Conservation (phyloP, 2,329 filamentous ascomycete species). For the Pseudogymnoascus sp. region DNA sequence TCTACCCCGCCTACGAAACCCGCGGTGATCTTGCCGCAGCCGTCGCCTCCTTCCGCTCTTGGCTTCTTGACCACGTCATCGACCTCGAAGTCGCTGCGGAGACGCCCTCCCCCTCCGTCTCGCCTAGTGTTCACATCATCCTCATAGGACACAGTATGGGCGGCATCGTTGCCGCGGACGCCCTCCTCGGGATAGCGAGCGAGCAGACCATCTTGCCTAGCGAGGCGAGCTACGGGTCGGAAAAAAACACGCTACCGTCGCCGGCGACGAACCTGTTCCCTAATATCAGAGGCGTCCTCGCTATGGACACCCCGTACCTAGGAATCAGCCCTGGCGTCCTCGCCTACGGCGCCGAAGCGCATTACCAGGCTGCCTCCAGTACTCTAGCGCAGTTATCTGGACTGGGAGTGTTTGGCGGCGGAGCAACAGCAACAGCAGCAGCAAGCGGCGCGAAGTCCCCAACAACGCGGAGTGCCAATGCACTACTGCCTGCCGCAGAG, state of each 20-base stretch:
- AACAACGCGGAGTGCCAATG: slow-evolving; percentile 18
- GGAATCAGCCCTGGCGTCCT: slow-evolving; percentile 74
- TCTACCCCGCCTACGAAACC: slow-evolving; percentile 81
- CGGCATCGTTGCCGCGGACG: slow-evolving; percentile 89
- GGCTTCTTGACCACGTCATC: slow-evolving; percentile 86
- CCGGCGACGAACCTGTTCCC: slow-evolving; percentile 69
- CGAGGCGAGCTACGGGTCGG: not conserved
- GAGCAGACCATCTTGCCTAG: not conserved
- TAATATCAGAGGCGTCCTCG: slow-evolving; percentile 79
- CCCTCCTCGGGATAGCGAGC: slow-evolving; percentile 57
- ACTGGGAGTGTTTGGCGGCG: slow-evolving; percentile 59
- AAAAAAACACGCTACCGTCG: slow-evolving; percentile 13
- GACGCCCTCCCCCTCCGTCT: slow-evolving; percentile 75
- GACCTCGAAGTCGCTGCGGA: slow-evolving; percentile 80
- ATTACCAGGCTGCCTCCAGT: slow-evolving; percentile 65
- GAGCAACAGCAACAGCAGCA: slow-evolving; percentile 30
- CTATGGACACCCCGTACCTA: slow-evolving; percentile 90
- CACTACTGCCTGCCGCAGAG: slow-evolving; percentile 28
- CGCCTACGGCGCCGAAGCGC: slow-evolving; percentile 78
- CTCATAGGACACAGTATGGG: slow-evolving; percentile 85
- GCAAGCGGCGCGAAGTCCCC: slow-evolving; percentile 26
- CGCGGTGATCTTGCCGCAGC: slow-evolving; percentile 64
- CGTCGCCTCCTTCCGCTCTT: slow-evolving; percentile 66
- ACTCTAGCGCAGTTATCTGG: slow-evolving; percentile 59
- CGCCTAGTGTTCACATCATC: slow-evolving; percentile 73